Evolutionary conservation across 2,329 filamentous ascomycete species (phyloP), one percentile per base, ranked within the genome.

Genomic region (Tolypocladium album): DNA sequence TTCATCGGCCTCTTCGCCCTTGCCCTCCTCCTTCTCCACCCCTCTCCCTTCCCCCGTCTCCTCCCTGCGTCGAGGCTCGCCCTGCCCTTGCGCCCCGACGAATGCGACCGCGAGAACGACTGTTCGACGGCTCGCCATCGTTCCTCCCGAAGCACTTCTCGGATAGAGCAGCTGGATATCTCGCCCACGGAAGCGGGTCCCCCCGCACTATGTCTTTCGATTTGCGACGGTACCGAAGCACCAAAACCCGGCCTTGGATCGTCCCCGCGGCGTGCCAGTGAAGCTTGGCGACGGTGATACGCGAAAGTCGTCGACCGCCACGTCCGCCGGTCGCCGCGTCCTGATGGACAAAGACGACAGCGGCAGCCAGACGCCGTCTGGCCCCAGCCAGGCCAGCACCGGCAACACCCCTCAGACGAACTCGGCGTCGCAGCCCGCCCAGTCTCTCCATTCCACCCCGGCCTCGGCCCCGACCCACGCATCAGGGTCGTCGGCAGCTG

Each of bases 371-470:
- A 70, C 69, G 58, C 70, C 67, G 47, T 69, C 63, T 39, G 68
- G 63, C 22, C 65, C 62, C 53, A 73, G 66, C 60, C 70, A 69
- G 55, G 65, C 67, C 57, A 74, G 71, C 62, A 65, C 69, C 34
- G 67, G 66, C 55, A 70, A 67, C 63, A 75, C 73, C 11, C 72
- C 72, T 7, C 74, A 75, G 61, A 67, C 68, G 20, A 56, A 61
- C 8, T 61, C 65, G 57, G 64, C 66, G 34, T 67, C 70, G 40
- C 70, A 68, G 45, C 24, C 64, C 52, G 55, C 63, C 43, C n/a
- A 52, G 34, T 36, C 57, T 24, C 58, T 59, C 47, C 58, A 59
- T 2, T 56, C 63, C 17, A 56, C 63, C 5, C 47, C 63, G 11
- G 58, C 63, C 5, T 43, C 63, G 11, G 58, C 63, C 13, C 58